Evolutionary conservation across 2,329 filamentous ascomycete species (phyloP).

Genomic region (Fusarium pininemorale): DNA sequence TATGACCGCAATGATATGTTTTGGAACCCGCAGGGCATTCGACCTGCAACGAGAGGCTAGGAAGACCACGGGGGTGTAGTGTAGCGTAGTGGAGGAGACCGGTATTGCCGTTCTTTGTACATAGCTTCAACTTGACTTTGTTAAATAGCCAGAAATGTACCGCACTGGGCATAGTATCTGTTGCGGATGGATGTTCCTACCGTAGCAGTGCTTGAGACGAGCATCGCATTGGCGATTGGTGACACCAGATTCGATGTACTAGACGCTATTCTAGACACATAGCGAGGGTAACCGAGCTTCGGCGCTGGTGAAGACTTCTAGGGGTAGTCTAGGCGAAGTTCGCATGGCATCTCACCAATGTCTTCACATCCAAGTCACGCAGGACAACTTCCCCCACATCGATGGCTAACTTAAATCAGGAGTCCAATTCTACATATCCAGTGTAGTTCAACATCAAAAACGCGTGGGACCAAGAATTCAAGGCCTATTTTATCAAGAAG

Average conservation of each 20-base stretch:
- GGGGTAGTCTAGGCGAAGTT: rapidly evolving
- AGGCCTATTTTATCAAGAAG: not conserved
- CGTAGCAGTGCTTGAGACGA: not conserved
- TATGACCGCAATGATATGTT: slow-evolving; percentile 53
- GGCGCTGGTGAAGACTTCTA: not conserved
- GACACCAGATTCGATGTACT: rapidly evolving
- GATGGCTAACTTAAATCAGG: rapidly evolving
- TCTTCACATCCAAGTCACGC: not conserved
- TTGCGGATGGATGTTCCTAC: not conserved
- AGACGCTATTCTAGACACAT: not conserved
- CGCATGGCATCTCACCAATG: no score
- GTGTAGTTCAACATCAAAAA: rapidly evolving
- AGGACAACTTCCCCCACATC: not conserved
- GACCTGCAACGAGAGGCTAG: not conserved
- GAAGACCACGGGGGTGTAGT: no score
- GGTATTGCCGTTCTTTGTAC: not conserved
- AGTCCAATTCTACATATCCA: no score
- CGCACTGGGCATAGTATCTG: no score
- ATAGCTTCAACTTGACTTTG: not conserved
- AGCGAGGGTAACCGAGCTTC: not conserved
- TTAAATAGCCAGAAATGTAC: not conserved
- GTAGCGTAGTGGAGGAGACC: not conserved
- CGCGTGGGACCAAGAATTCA: rapidly evolving
- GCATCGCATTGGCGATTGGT: not conserved
- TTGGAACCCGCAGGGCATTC: slow-evolving; percentile 50